Conservation (phyloP, 1,284 basidiomycete species). For the Papiliotrema terrestris region DNA sequence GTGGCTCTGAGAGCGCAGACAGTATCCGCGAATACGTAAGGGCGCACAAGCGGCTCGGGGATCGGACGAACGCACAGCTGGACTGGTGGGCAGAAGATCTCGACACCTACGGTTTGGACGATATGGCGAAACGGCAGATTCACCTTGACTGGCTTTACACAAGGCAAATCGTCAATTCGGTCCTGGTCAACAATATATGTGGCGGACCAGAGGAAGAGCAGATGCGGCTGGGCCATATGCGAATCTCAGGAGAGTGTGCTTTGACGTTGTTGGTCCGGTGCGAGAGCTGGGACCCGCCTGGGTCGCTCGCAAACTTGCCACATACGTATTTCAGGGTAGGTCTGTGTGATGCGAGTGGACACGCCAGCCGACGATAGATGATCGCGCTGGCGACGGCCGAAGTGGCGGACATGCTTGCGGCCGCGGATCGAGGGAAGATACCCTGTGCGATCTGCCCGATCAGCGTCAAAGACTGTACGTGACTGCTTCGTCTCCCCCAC, state of each 20-base stretch:
- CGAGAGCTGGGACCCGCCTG: slow-evolving; percentile 19
- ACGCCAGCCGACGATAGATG: slow-evolving; percentile 13
- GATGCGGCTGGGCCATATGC: slow-evolving; percentile 2
- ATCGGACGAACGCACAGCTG: slow-evolving; percentile 21
- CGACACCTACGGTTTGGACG: slow-evolving; percentile 9
- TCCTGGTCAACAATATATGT: slow-evolving; percentile 19
- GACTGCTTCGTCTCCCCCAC: neutral
- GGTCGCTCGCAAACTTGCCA: slow-evolving; percentile 26
- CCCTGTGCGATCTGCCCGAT: slow-evolving; percentile 1
- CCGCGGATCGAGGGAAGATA: slow-evolving; percentile 2
- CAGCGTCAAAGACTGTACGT: slow-evolving; percentile 1
- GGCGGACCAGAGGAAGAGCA: neutral
- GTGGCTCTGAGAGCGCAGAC: neutral
- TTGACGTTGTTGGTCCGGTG: slow-evolving; percentile 30
- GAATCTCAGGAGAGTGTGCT: slow-evolving; percentile 12
- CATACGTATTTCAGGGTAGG: slow-evolving; percentile 30
- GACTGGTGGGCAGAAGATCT: slow-evolving; percentile 31
- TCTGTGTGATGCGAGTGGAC: neutral
- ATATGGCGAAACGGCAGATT: slow-evolving; percentile 15
- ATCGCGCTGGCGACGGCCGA: slow-evolving; percentile 14
- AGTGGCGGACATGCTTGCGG: slow-evolving; percentile 11
- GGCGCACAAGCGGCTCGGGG: slow-evolving; percentile 16
- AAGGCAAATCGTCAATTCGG: slow-evolving; percentile 30
- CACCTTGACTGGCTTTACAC: slow-evolving; percentile 34
- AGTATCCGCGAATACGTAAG: neutral